These are phyloP conservation scores for Podila horticola DNA, from an alignment of 192 early-diverging fungal species.

Conservation along the genomic window DNA sequence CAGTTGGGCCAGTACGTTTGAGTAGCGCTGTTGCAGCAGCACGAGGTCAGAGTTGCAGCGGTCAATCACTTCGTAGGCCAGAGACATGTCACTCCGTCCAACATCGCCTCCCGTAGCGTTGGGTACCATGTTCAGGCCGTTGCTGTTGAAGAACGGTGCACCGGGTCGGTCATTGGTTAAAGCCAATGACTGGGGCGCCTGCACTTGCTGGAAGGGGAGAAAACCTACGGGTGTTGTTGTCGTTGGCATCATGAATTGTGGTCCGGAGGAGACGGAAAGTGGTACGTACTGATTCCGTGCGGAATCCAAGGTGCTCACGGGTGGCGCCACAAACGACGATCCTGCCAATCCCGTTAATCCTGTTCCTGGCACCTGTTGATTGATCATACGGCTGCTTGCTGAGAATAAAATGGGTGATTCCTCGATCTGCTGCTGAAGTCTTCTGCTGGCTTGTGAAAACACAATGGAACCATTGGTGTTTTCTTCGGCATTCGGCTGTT, in stretches of 20 bases:
- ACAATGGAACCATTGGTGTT: constrained; percentile 23
- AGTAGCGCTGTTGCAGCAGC: constrained; percentile 30
- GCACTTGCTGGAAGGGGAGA: neutral
- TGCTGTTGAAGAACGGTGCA: constrained; percentile 11
- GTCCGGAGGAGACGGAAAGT: neutral
- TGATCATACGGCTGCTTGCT: constrained; percentile 18
- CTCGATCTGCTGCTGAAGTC: constrained; percentile 13
- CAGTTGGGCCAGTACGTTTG: constrained; percentile 7
- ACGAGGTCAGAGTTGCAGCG: constrained; percentile 39
- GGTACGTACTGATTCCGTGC: neutral
- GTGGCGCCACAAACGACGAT: neutral
- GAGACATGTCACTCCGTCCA: constrained; percentile 43
- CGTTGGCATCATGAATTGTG: neutral
- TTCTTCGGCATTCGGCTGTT: neutral
- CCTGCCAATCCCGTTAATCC: neutral
- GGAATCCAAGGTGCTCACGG: neutral
- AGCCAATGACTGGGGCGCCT: neutral
- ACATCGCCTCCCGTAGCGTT: constrained; percentile 22
- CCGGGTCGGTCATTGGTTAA: neutral
- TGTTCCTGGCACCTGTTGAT: neutral
- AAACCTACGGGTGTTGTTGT: neutral
- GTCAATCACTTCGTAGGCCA: constrained; percentile 47
- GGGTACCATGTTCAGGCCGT: constrained; percentile 33
- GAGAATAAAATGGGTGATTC: constrained; percentile 36
- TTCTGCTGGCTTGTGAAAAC: constrained; percentile 23